phyloP scores from a whole-genome alignment of 2,329 filamentous ascomycete species.

The Penicillium sp. region DNA sequence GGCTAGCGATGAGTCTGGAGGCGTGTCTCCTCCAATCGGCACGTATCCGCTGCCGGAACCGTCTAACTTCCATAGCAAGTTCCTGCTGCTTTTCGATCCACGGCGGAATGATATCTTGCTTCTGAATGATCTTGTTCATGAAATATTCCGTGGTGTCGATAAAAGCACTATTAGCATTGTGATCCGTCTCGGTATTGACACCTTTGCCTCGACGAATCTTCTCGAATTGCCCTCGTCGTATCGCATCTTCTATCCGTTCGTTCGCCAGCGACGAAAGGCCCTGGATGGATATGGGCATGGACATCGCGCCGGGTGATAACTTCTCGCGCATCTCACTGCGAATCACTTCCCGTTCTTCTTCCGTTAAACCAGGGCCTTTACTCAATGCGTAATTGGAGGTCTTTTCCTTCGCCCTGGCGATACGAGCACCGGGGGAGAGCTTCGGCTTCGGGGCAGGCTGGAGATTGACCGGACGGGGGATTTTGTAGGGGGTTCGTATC shows the following conservation, averaged over 20 bases:
- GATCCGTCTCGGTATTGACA: conserved; percentile 69
- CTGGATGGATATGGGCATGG: conserved; percentile 73
- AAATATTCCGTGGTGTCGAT: conserved; percentile 97
- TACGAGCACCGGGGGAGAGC: conserved; percentile 48
- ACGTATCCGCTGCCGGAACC: conserved; percentile 73
- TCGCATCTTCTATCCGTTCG: conserved; percentile 89
- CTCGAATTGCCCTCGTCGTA: conserved; percentile 84
- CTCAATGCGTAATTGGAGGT: conserved; percentile 56
- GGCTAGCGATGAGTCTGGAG: conserved; percentile 72
- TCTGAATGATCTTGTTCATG: conserved; percentile 97
- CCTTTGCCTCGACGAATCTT: conserved; percentile 79
- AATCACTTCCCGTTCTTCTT: conserved; percentile 71
- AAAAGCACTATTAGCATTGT: conserved; percentile 81
- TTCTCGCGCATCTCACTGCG: conserved; percentile 75
- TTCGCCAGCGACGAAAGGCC: conserved; percentile 84
- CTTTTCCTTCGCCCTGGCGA: conserved; percentile 60
- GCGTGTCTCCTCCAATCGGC: conserved; percentile 84
- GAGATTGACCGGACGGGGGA: conserved; percentile 46
- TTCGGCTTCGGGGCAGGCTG: conserved; percentile 47
- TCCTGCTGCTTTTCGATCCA: conserved; percentile 99
- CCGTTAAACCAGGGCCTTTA: conserved; percentile 60
- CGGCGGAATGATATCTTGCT: conserved; percentile 90
- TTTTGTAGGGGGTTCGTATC: conserved; percentile 45
- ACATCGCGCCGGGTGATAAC: conserved; percentile 70
- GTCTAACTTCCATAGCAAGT: conserved; percentile 65